phyloP scores from a whole-genome alignment of 441 rosid species.

The Adansonia gregorii region DNA sequence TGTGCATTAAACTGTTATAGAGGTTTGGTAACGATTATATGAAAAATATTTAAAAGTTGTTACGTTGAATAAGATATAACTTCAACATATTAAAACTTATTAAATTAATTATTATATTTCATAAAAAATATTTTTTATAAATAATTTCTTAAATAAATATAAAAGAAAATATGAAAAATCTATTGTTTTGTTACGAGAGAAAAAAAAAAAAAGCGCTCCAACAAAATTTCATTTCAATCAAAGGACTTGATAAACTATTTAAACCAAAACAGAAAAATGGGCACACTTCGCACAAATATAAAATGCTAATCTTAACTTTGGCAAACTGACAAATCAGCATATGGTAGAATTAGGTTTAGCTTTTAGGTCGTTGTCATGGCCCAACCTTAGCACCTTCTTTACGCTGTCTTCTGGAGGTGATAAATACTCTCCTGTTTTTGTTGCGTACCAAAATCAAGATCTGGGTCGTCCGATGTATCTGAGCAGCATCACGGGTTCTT shows the following conservation, averaged over 20 bases:
- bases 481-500: background rate
- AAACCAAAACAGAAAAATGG: background rate
- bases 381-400: constrained; percentile 15
- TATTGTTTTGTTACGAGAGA: background rate
- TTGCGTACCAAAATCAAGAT: background rate
- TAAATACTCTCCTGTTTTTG: background rate
- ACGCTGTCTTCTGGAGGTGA: background rate
- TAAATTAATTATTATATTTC: too few species aligned
- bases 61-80: too few species aligned
- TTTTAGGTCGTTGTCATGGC: background rate
- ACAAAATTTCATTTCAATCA: background rate
- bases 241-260: background rate
- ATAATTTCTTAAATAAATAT: too few species aligned
- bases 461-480: background rate
- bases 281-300: background rate
- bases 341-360: background rate
- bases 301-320: background rate
- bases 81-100: too few species aligned
- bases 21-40: too few species aligned
- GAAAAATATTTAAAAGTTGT: too few species aligned
- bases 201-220: background rate
- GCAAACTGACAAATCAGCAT: background rate
- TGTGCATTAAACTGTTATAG: too few species aligned
- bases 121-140: too few species aligned
- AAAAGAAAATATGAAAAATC: background rate